Evolutionary conservation across 2,329 filamentous ascomycete species (phyloP).

Genomic region (Graphilbum fragrans): DNA sequence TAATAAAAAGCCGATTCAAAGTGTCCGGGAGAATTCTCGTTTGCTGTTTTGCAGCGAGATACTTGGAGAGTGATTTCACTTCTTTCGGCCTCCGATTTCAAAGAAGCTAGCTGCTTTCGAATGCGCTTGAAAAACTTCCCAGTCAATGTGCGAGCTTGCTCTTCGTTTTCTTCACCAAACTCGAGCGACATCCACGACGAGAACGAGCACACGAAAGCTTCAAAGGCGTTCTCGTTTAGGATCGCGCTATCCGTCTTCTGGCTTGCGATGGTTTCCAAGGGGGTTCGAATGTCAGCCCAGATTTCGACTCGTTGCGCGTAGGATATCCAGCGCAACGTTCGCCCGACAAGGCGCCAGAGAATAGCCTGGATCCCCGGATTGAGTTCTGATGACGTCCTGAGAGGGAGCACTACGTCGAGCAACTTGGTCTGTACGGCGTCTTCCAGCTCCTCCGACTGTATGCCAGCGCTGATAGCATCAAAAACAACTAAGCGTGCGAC

Average conservation of each 20-base stretch:
- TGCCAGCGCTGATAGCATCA: slow-evolving; percentile 27
- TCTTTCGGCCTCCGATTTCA: slow-evolving; percentile 1
- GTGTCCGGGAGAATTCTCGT: not conserved
- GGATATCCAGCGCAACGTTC: slow-evolving; percentile 15
- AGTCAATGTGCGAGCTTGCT: slow-evolving; percentile 14
- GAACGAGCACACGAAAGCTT: slow-evolving; percentile 19
- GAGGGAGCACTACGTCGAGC: slow-evolving; percentile 19
- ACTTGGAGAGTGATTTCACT: not conserved
- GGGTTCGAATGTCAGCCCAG: slow-evolving; percentile 10
- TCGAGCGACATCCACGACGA: slow-evolving; percentile 17
- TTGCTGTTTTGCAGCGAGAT: not conserved
- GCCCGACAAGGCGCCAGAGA: slow-evolving; percentile 15
- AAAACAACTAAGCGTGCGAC: slow-evolving; percentile 28
- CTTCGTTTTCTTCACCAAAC: slow-evolving; percentile 12
- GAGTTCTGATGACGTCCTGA: not conserved
- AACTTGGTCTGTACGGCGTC: slow-evolving; percentile 28
- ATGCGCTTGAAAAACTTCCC: slow-evolving; percentile 16
- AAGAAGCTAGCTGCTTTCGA: slow-evolving; percentile 6
- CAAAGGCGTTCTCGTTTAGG: slow-evolving; percentile 14
- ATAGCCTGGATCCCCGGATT: slow-evolving; percentile 2
- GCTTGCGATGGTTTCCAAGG: not conserved
- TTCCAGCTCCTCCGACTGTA: slow-evolving; percentile 27
- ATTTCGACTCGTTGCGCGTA: slow-evolving; percentile 12
- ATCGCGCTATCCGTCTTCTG: slow-evolving; percentile 8
- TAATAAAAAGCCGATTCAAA: not conserved